phyloP scores from a whole-genome alignment of 345 rosid genomes.

The Psidium guajava region DNA sequence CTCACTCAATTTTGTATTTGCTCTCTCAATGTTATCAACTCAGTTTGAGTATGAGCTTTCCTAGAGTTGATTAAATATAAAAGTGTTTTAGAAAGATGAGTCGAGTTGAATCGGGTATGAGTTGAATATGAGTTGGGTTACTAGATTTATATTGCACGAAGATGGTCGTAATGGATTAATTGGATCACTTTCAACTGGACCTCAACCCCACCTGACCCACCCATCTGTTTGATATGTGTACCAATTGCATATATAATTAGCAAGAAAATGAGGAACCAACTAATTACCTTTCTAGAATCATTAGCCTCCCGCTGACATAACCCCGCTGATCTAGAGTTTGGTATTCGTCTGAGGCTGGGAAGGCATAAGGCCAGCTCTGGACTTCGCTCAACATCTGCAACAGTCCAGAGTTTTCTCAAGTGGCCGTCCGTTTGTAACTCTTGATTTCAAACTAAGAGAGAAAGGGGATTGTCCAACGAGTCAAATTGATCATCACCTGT shows the following conservation, averaged over 20 bases:
- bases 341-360: conserved; percentile 66
- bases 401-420: not conserved
- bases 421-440: not conserved
- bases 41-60: no score
- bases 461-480: not conserved
- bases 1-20: no score
- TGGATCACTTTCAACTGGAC: no score
- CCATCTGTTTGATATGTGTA: no score
- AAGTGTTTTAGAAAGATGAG: no score
- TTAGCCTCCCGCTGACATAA: conserved; percentile 43
- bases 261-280: not conserved
- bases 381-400: conserved; percentile 50
- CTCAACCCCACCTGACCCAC: no score
- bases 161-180: no score
- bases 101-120: no score
- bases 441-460: not conserved
- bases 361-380: conserved; percentile 71
- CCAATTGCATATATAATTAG: not conserved
- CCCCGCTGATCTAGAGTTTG: conserved; percentile 43
- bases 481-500: conserved; percentile 29
- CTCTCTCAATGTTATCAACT: no score
- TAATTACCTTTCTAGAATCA: conserved; percentile 42
- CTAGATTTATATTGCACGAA: no score
- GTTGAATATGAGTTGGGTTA: no score
- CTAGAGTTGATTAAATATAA: no score